Evolutionary conservation across 768 basidiomycete species (phyloP).

Genomic region (Gautieria morchelliformis): DNA sequence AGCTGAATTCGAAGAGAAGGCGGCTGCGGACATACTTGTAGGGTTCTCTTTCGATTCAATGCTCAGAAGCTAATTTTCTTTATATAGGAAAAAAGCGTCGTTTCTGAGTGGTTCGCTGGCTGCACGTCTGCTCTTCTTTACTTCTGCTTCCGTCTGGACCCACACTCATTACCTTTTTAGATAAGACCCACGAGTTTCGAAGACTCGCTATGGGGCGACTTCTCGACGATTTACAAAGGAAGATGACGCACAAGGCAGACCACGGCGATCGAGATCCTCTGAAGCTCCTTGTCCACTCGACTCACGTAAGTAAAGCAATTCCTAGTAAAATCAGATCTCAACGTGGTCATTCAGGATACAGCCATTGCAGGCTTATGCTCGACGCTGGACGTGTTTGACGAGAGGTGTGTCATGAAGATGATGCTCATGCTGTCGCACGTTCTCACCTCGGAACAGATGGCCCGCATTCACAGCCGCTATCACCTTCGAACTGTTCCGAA

Average conservation of each 20-base stretch:
- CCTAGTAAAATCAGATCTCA: not conserved
- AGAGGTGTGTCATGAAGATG: conserved; percentile 35
- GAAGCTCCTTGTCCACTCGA: conserved; percentile 45
- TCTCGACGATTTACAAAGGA: conserved; percentile 50
- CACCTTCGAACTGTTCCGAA: conserved; percentile 65
- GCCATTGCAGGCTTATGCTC: conserved; percentile 52
- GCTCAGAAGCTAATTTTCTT: not conserved
- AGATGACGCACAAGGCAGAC: conserved; percentile 51
- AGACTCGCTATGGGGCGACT: conserved; percentile 71
- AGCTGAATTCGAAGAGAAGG: conserved; percentile 57
- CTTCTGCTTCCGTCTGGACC: not conserved
- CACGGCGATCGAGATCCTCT: conserved; percentile 37
- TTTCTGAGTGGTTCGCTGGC: conserved; percentile 73
- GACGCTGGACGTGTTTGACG: conserved; percentile 66
- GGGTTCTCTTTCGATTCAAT: conserved; percentile 11
- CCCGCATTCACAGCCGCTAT: conserved; percentile 67
- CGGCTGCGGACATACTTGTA: conserved; percentile 52
- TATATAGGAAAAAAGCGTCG: conserved; percentile 52
- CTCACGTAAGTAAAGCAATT: conserved; percentile 13
- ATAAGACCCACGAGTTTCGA: conserved; percentile 66
- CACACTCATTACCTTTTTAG: conserved; percentile 24
- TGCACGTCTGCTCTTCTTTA: conserved; percentile 13
- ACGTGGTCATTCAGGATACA: conserved; percentile 36
- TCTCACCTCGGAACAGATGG: conserved; percentile 38
- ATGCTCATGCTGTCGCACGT: not conserved